Percentiles rank a stretch among this genome's conserved stretches.
These are phyloP conservation scores for Pythium scleroteichum DNA, from an alignment of 352 stramenopile genomes.

Conservation along the genomic window DNA sequence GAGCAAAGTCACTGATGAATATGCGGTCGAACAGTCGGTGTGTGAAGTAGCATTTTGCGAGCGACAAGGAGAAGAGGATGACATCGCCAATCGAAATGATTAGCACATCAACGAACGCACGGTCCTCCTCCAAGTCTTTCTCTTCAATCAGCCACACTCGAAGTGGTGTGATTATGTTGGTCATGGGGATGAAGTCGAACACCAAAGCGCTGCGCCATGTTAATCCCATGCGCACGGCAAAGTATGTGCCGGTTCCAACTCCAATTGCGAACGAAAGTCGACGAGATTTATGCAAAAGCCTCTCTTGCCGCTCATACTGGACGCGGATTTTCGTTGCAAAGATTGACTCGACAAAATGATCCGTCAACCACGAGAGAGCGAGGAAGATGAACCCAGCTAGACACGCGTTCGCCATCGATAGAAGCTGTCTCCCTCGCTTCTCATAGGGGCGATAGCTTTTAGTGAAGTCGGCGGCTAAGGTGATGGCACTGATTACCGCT, in stretches of 20 bases:
- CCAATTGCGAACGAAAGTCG: slow-evolving; percentile 18
- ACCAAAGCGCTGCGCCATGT: slow-evolving; percentile 34
- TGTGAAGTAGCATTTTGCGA: slow-evolving; percentile 30
- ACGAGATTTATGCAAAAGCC: slow-evolving; percentile 6
- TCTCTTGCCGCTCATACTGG: slow-evolving; percentile 7
- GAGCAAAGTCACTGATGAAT: slow-evolving; percentile 43
- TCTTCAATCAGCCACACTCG: slow-evolving; percentile 23
- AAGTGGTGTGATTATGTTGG: slow-evolving; percentile 38
- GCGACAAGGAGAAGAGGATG: slow-evolving; percentile 24
- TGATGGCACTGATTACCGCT: slow-evolving; percentile 23
- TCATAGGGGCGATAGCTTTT: slow-evolving; percentile 15
- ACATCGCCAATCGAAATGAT: slow-evolving; percentile 29
- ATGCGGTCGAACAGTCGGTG: slow-evolving; percentile 34
- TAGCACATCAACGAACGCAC: slow-evolving; percentile 26
- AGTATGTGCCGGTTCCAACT: slow-evolving; percentile 20
- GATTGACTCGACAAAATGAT: slow-evolving; percentile 32
- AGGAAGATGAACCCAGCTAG: slow-evolving; percentile 33
- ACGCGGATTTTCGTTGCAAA: slow-evolving; percentile 16
- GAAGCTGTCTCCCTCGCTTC: slow-evolving; percentile 22
- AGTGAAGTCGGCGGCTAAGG: slow-evolving; percentile 24
- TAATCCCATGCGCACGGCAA: slow-evolving; percentile 29
- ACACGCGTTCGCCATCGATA: slow-evolving; percentile 32
- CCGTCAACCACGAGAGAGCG: slow-evolving; percentile 33
- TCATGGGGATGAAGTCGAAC: slow-evolving; percentile 44
- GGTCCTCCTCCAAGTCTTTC: slow-evolving; percentile 15